Evolutionary conservation across 2,329 filamentous ascomycete genomes (phyloP).

Genomic region (Penicillium hordei): DNA sequence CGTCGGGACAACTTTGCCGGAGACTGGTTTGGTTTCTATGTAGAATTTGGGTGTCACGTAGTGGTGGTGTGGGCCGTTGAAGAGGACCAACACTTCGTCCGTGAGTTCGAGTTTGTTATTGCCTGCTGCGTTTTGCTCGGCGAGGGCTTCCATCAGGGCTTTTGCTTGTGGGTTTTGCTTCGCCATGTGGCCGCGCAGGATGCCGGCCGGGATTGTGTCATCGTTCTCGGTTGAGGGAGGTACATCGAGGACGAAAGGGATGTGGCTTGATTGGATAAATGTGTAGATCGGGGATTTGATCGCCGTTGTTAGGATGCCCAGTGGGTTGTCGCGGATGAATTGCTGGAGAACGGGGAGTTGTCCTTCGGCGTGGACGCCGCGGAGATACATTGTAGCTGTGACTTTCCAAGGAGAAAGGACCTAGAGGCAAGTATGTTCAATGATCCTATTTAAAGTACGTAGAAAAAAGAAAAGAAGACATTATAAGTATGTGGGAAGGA

Average conservation of each 20-base stretch:
- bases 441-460: background rate
- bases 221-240: conserved; percentile 37
- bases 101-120: conserved; percentile 36
- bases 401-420: background rate
- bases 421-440: background rate
- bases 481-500: background rate
- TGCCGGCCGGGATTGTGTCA: conserved; percentile 33
- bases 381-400: conserved; percentile 56
- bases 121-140: conserved; percentile 61
- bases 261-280: conserved; percentile 59
- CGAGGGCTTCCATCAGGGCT: conserved; percentile 38
- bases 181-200: conserved; percentile 56
- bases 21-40: conserved; percentile 59
- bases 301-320: conserved; percentile 53
- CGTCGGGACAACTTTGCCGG: too few species aligned
- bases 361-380: conserved; percentile 53
- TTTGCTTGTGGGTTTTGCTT: conserved; percentile 11
- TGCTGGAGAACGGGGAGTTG: conserved; percentile 52
- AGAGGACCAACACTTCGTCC: conserved; percentile 62
- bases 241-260: conserved; percentile 61
- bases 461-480: background rate
- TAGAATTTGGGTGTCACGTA: conserved; percentile 69
- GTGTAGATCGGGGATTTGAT: conserved; percentile 49
- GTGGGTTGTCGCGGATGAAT: conserved; percentile 59
- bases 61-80: conserved; percentile 59